These are phyloP conservation scores for Zygosaccharomyces bailii DNA, from an alignment of 805 yeast species.

Conservation along the genomic window DNA sequence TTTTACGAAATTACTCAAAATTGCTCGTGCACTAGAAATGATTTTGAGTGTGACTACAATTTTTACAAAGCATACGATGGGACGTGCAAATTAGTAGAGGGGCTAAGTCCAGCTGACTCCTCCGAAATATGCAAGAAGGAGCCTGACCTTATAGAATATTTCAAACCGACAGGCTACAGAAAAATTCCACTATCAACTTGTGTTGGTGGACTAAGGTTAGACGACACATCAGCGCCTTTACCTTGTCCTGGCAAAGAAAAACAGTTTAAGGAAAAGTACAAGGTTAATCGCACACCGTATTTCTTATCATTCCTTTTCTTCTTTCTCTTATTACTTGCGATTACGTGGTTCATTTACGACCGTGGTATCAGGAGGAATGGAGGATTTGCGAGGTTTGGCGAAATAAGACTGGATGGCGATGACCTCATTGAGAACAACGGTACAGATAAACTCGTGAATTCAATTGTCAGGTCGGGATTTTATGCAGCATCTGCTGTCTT, in stretches of 20 bases:
- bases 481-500: conserved; percentile 41
- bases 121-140: conserved; percentile 53
- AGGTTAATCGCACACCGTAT: conserved; percentile 53
- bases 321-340: conserved; percentile 45
- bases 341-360: conserved; percentile 73
- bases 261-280: conserved; percentile 53
- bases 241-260: conserved; percentile 87
- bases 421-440: conserved; percentile 61
- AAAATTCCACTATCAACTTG: conserved; percentile 83
- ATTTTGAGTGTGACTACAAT: conserved; percentile 93
- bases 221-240: conserved; percentile 50
- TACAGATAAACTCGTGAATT: conserved; percentile 57
- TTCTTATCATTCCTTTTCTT: conserved; percentile 57
- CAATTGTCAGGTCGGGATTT: conserved; percentile 57
- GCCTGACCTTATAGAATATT: conserved; percentile 60
- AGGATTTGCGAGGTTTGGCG: conserved; percentile 75
- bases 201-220: conserved; percentile 71
- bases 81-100: conserved; percentile 79
- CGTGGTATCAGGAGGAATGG: conserved; percentile 78
- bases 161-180: conserved; percentile 90
- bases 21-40: conserved; percentile 82
- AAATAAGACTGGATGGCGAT: conserved; percentile 77
- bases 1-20: conserved; percentile 57
- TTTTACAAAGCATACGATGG: conserved; percentile 69
- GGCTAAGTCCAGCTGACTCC: conserved; percentile 64